Evolutionary conservation across 192 early-diverging fungal species (phyloP).

Genomic region (Coemansia sp.): DNA sequence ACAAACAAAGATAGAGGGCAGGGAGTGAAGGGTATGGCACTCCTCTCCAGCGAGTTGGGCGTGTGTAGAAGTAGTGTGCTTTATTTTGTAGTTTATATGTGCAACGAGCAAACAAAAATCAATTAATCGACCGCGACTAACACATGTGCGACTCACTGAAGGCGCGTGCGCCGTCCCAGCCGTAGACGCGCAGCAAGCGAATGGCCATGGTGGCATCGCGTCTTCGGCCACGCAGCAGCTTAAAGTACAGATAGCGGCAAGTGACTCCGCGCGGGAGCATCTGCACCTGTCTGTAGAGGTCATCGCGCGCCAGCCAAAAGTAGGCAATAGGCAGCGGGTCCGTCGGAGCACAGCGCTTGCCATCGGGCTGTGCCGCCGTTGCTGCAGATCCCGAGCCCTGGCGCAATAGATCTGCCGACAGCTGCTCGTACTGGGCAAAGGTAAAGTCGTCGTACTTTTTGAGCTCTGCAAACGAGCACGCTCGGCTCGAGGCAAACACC

Average conservation of each 20-base stretch:
- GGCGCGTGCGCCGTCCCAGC: conserved; percentile 34
- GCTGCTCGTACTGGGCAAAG: conserved; percentile 42
- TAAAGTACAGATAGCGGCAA: conserved; percentile 45
- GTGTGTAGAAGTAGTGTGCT: too few species aligned
- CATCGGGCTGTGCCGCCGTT: background rate
- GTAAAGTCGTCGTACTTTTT: conserved; percentile 41
- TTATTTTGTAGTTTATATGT: too few species aligned
- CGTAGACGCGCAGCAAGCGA: conserved; percentile 24
- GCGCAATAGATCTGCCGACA: conserved; percentile 6
- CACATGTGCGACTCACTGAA: conserved; percentile 33
- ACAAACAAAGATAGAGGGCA: background rate
- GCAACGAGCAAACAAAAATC: background rate
- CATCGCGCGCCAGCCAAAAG: conserved; percentile 44
- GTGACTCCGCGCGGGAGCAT: conserved; percentile 30
- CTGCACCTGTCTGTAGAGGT: conserved; percentile 39
- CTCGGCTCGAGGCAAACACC: conserved; percentile 45
- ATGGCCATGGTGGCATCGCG: conserved; percentile 19
- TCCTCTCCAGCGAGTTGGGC: too few species aligned
- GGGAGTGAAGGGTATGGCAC: too few species aligned
- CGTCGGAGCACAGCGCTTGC: conserved; percentile 10
- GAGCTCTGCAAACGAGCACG: conserved; percentile 27
- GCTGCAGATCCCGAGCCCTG: background rate
- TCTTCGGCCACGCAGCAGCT: conserved; percentile 28
- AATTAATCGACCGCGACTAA: conserved; percentile 1
- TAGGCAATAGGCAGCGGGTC: conserved; percentile 50